phyloP scores from a whole-genome alignment of 169 alveolate species.

The Plasmodium gaboni region DNA sequence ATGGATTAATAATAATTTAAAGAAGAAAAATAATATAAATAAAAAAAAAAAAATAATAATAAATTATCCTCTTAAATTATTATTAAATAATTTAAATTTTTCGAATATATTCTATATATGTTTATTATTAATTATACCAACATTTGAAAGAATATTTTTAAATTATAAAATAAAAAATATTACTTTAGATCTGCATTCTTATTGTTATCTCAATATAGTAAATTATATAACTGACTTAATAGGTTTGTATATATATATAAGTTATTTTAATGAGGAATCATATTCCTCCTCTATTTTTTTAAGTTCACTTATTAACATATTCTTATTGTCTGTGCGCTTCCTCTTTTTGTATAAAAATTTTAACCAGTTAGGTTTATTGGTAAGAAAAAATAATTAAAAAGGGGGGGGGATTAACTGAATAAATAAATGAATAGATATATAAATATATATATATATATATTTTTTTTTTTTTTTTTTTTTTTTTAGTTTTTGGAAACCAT shows the following conservation, averaged over 20 bases:
- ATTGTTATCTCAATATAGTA: constrained; percentile 59
- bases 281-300: constrained; percentile 50
- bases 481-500: constrained; percentile 70
- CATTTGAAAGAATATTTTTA: constrained; percentile 76
- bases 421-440: neutral
- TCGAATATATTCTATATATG: constrained; percentile 73
- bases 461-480: constrained; percentile 15
- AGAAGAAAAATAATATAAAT: neutral
- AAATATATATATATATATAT: neutral
- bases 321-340: constrained; percentile 44
- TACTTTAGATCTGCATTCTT: constrained; percentile 22
- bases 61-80: constrained; percentile 64
- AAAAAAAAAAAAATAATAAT: constrained; percentile 46
- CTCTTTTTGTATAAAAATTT: constrained; percentile 24
- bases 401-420: neutral
- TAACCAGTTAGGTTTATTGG: constrained; percentile 52
- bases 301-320: constrained; percentile 39
- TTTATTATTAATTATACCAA: constrained; percentile 70
- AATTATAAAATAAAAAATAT: constrained; percentile 75
- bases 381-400: neutral
- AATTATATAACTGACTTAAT: constrained; percentile 54
- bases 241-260: constrained; percentile 64
- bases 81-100: constrained; percentile 71
- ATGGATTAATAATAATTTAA: neutral
- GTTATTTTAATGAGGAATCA: constrained; percentile 66